Evolutionary conservation across 2,329 filamentous ascomycete species (phyloP).

Genomic region (Acephala macrosclerotiorum): DNA sequence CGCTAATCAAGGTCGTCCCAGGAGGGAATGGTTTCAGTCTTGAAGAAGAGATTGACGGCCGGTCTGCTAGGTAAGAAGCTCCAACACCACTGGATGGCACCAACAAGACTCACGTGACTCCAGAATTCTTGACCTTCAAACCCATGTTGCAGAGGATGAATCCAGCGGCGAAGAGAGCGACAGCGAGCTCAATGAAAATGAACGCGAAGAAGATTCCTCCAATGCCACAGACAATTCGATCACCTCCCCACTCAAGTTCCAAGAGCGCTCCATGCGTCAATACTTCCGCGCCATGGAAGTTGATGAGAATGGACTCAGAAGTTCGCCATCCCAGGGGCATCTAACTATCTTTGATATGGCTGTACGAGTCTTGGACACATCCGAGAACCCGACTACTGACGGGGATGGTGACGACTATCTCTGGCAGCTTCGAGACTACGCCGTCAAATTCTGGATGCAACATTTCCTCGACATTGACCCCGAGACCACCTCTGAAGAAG

Average conservation of each 20-base stretch:
- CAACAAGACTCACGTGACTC: neutral
- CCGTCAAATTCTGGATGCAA: slow-evolving; percentile 14
- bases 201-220: slow-evolving; percentile 7
- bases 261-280: slow-evolving; percentile 19
- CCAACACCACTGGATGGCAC: neutral
- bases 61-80: slow-evolving; percentile 33
- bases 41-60: slow-evolving; percentile 41
- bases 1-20: slow-evolving; percentile 33
- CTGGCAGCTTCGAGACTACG: slow-evolving; percentile 9
- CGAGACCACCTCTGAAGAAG: neutral
- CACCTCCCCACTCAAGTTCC: slow-evolving; percentile 10
- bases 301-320: slow-evolving; percentile 18
- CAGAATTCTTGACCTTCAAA: slow-evolving; percentile 17
- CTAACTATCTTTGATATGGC: slow-evolving; percentile 17
- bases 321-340: slow-evolving; percentile 14
- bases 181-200: slow-evolving; percentile 1
- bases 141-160: neutral
- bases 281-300: slow-evolving; percentile 17
- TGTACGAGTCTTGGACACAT: neutral
- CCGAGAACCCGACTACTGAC: neutral
- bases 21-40: slow-evolving; percentile 35
- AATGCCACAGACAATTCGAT: neutral
- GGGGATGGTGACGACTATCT: neutral
- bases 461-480: slow-evolving; percentile 15
- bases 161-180: slow-evolving; percentile 10